These are phyloP conservation scores for Circinella minor DNA, from an alignment of 371 early-diverging fungal species.

Conservation along the genomic window DNA sequence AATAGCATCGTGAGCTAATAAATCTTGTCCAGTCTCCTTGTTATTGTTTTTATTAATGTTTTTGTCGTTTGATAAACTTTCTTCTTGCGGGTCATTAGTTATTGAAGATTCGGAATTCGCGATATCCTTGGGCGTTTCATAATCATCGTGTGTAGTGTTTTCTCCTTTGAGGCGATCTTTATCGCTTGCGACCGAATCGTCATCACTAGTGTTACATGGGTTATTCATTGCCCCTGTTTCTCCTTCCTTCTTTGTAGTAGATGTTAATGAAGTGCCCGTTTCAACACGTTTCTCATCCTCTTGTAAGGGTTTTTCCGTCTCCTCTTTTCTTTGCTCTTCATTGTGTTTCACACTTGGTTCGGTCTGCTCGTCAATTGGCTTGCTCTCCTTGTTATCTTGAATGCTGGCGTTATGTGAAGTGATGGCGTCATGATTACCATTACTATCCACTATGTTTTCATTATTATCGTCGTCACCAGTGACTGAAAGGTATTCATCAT, in stretches of 20 bases:
- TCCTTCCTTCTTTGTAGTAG: background rate
- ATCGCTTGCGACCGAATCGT: background rate
- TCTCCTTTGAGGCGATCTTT: background rate
- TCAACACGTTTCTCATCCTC: conserved; percentile 1
- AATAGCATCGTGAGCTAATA: background rate
- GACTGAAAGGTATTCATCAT: background rate
- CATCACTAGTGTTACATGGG: background rate
- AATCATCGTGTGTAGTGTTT: background rate
- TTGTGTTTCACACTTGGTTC: background rate
- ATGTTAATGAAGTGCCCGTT: background rate
- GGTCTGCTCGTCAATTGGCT: conserved; percentile 7
- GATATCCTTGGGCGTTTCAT: background rate
- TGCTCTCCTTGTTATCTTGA: background rate
- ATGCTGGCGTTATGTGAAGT: background rate
- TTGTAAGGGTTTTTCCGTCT: background rate
- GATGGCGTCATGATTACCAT: background rate
- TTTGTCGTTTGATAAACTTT: background rate
- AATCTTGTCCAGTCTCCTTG: background rate
- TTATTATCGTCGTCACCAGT: background rate
- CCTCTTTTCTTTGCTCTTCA: background rate
- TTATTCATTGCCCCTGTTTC: background rate
- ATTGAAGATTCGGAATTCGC: background rate
- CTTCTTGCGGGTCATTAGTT: background rate
- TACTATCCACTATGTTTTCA: background rate
- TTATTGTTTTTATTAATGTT: background rate